Evolutionary conservation across 495 filamentous ascomycete genomes (phyloP).

Genomic region (Penicillium soppii): DNA sequence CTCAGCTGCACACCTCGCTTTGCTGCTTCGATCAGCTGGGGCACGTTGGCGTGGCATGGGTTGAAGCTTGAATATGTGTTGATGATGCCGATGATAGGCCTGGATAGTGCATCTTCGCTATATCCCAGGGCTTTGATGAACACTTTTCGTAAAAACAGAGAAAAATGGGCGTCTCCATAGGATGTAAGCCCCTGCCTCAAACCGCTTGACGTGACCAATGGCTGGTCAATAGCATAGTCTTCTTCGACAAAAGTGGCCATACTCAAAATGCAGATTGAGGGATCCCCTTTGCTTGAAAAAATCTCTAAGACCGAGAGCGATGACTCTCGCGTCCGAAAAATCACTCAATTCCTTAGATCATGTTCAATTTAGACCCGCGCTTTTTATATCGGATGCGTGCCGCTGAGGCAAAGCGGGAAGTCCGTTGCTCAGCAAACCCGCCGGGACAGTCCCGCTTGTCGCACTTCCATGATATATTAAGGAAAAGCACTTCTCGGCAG

Average conservation of each 20-base stretch:
- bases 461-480: not conserved
- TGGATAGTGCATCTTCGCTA: slow-evolving; percentile 62
- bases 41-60: slow-evolving; percentile 65
- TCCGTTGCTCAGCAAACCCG: not conserved
- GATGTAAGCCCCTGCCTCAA: slow-evolving; percentile 53
- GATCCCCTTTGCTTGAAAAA: not conserved
- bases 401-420: not conserved
- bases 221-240: not conserved
- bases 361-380: too few relatives aligned
- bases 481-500: too few relatives aligned
- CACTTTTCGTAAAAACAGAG: slow-evolving; percentile 65
- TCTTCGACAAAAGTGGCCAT: not conserved
- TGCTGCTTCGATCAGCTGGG: slow-evolving; percentile 66
- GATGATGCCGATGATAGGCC: slow-evolving; percentile 65
- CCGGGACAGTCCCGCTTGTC: not conserved
- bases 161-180: slow-evolving; percentile 71
- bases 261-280: not conserved
- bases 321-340: too few relatives aligned
- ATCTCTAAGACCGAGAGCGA: too few relatives aligned
- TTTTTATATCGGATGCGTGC: not conserved
- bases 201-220: not conserved
- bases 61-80: slow-evolving; percentile 68
- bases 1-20: slow-evolving; percentile 61
- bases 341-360: too few relatives aligned
- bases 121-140: slow-evolving; percentile 72